Evolutionary conservation across 768 basidiomycete species (phyloP).

Genomic region (Cystofilobasidium capitatum): DNA sequence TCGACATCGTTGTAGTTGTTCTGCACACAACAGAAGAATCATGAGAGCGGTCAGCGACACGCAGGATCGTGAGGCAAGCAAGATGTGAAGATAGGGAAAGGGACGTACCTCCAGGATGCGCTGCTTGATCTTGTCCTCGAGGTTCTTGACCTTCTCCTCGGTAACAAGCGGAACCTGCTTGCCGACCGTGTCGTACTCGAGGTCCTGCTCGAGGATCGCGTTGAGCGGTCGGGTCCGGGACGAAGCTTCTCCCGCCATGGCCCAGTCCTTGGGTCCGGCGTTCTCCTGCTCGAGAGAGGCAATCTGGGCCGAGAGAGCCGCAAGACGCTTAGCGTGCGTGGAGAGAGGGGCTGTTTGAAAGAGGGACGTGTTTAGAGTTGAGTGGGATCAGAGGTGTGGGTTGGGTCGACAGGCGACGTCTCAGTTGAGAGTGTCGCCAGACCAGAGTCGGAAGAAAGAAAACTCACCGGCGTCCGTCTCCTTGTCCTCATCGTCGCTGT

Average conservation of each 20-base stretch:
- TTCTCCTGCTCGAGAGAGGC: conserved; percentile 72
- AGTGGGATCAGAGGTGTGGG: conserved; percentile 57
- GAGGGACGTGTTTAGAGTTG: conserved; percentile 40
- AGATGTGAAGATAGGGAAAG: not conserved
- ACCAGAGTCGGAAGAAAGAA: not conserved
- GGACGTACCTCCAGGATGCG: conserved; percentile 62
- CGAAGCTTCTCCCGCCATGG: conserved; percentile 78
- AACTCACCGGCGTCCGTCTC: conserved; percentile 28
- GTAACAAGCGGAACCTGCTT: conserved; percentile 83
- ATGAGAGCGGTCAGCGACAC: conserved; percentile 1
- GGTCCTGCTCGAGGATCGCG: conserved; percentile 80
- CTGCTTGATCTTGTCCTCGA: conserved; percentile 85
- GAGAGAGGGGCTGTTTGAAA: conserved; percentile 46
- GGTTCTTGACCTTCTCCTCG: conserved; percentile 64
- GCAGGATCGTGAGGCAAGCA: not conserved
- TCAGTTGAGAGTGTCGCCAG: not conserved
- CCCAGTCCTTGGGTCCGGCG: conserved; percentile 82
- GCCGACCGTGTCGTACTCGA: conserved; percentile 85
- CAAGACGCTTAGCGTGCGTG: conserved; percentile 68
- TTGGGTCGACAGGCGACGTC: not conserved
- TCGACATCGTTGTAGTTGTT: conserved; percentile 81
- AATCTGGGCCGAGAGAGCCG: conserved; percentile 67
- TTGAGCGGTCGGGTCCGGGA: conserved; percentile 77
- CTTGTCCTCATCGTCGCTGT: conserved; percentile 52
- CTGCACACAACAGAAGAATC: conserved; percentile 28